Evolutionary conservation across 2,329 filamentous ascomycete species (phyloP), one percentile per base, ranked within the genome.

Genomic region (Neonectria coccinea): DNA sequence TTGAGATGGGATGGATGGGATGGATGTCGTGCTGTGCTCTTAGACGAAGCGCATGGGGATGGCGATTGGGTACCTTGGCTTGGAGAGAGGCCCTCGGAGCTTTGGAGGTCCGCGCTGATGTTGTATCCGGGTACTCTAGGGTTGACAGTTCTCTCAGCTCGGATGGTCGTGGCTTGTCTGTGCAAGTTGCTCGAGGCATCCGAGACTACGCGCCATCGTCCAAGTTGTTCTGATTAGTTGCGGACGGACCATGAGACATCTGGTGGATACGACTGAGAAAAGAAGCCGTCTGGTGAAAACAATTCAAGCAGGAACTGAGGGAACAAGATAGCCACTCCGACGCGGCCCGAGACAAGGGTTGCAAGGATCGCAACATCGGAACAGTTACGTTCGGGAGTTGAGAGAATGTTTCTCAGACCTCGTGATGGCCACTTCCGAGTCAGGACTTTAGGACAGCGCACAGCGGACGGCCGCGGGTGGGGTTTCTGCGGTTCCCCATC

Each of bases 391-490:
- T 36, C 12, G 36, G 39, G 39, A 42, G n/a, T 42, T 20, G 16
- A 42, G 39, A 20, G 39, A 20, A 18, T 42, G n/a, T 5, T 42
- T 18, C 9, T 42, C 31, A 59, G 42, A 16, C 33, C n/a, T 52
- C 31, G 31, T 55, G 56, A 59, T 59, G 44, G 25, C 2, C 25
- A 25, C n/a, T 42, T 59, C 51, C 61, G 61, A 64, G 61, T 59
- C 61, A 64, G 57, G 29, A 59, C 18, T 39, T 39, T 16, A 39
- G 12, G 36, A 39, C 36, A 39, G 36, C 36, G 14, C 14, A 39
- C 36, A 39, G 36, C 14, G 36, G 36, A 39, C 5, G 14, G 45
- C 50, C 51, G 39, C 58, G 22, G 44, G 51, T 56, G 42, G 51
- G 27, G 25, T 50, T 50, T 25, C 45, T 62, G 22, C 22, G 14